Conservation (phyloP, 75 land plant species). For the Azolla pinnata region DNA sequence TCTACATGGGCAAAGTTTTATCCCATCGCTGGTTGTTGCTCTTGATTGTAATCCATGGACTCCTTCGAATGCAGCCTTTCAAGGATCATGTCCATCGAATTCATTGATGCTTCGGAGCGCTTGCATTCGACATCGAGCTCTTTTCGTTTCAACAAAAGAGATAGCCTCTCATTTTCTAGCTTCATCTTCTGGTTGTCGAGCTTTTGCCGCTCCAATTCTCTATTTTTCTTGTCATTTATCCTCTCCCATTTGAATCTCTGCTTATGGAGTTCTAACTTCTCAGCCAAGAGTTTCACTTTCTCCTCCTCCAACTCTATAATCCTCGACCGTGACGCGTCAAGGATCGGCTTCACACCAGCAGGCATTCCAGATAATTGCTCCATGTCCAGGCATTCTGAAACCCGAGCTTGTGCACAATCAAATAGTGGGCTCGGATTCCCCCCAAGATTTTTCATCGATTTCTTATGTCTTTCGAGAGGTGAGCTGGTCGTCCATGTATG, state of each 20-base stretch:
- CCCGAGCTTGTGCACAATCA: background rate
- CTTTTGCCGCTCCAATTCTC: conserved; percentile 52
- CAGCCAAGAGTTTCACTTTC: conserved; percentile 19
- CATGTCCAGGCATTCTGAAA: too few relatives aligned
- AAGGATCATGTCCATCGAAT: conserved; percentile 2
- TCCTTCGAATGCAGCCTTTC: conserved; percentile 4
- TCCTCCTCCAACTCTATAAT: conserved; percentile 41
- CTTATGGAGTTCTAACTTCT: conserved; percentile 55
- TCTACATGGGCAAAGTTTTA: too few relatives aligned
- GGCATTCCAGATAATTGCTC: too few relatives aligned
- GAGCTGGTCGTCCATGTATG: too few relatives aligned
- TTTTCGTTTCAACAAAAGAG: conserved; percentile 39
- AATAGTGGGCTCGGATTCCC: background rate
- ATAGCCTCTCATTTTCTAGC: conserved; percentile 56
- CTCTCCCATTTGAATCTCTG: conserved; percentile 54
- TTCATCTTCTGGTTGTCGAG: conserved; percentile 44
- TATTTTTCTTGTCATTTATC: conserved; percentile 44
- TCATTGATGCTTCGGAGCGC: conserved; percentile 19
- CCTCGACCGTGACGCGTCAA: conserved; percentile 14
- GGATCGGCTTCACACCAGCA: too few relatives aligned
- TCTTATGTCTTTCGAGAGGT: background rate
- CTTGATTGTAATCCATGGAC: background rate
- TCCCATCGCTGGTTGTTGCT: too few relatives aligned
- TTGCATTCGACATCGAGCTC: conserved; percentile 37
- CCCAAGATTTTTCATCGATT: background rate